phyloP scores from a whole-genome alignment of 306 rosid species.

The Parietaria judaica region DNA sequence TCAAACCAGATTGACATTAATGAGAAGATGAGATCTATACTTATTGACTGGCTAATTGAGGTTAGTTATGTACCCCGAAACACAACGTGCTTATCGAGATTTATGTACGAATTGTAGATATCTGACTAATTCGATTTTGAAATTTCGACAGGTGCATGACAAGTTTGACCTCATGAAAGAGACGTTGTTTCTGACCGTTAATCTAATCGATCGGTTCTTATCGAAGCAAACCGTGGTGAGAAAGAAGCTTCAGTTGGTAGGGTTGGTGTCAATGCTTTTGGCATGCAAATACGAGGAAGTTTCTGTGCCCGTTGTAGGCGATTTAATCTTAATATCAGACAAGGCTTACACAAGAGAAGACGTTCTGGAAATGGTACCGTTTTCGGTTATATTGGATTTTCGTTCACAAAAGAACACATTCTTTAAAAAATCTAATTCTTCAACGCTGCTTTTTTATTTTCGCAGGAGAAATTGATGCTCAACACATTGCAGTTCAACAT shows the following conservation, averaged over 20 bases:
- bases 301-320: conserved; percentile 81
- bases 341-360: conserved; percentile 74
- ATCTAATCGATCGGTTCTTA: conserved; percentile 78
- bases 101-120: no score
- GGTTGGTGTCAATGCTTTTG: conserved; percentile 92
- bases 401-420: no score
- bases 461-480: conserved; percentile 81
- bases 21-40: conserved; percentile 93
- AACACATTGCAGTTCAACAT: conserved; percentile 75
- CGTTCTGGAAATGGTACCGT: conserved; percentile 81
- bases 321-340: conserved; percentile 83
- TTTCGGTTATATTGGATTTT: background rate
- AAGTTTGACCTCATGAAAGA: conserved; percentile 86
- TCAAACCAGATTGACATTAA: conserved; percentile 70
- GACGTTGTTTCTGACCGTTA: conserved; percentile 79
- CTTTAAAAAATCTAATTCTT: background rate
- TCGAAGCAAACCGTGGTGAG: conserved; percentile 51
- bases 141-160: conserved; percentile 69
- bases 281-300: conserved; percentile 99
- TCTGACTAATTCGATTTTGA: no score
- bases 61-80: conserved; percentile 25
- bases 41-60: conserved; percentile 97
- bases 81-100: no score
- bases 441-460: background rate
- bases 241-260: conserved; percentile 95